phyloP scores from a whole-genome alignment of 2,329 filamentous ascomycete species.

The Mariannaea elegans region DNA sequence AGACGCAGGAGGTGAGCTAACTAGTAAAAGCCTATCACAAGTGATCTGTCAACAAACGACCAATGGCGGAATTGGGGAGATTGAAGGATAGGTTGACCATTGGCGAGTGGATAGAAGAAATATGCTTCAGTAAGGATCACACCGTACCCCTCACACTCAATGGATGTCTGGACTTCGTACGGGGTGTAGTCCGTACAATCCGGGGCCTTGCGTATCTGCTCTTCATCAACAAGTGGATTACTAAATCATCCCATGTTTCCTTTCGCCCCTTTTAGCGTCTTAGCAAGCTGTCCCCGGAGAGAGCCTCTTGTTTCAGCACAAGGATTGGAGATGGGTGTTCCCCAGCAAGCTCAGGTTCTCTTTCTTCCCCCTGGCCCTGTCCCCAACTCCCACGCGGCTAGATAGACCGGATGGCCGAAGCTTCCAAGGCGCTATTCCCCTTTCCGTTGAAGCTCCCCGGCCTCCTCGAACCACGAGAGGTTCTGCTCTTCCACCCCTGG shows the following conservation, averaged over 20 bases:
- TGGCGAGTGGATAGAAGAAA: neutral
- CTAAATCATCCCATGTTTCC: conserved; percentile 27
- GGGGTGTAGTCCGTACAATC: too few species aligned
- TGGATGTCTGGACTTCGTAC: neutral
- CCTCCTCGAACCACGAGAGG: conserved; percentile 28
- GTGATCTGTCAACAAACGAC: neutral
- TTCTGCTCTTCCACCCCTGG: conserved; percentile 22
- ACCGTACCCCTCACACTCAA: too few species aligned
- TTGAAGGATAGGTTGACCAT: neutral
- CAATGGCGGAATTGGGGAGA: conserved; percentile 1
- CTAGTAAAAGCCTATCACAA: neutral
- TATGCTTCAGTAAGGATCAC: neutral
- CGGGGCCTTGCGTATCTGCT: too few species aligned
- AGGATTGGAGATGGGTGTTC: conserved; percentile 29
- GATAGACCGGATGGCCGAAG: conserved; percentile 21
- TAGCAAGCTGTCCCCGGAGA: conserved; percentile 31
- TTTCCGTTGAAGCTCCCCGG: conserved; percentile 24
- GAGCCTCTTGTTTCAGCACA: conserved; percentile 41
- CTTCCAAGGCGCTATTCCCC: conserved; percentile 31
- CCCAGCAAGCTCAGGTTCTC: conserved; percentile 11
- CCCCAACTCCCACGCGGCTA: conserved; percentile 24
- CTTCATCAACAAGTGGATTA: neutral
- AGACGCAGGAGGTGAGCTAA: conserved; percentile 7
- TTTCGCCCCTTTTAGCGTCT: conserved; percentile 22
- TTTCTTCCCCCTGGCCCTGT: neutral